Conservation (phyloP, 139 green algal genomes). For the Coelastrella sp. region DNA sequence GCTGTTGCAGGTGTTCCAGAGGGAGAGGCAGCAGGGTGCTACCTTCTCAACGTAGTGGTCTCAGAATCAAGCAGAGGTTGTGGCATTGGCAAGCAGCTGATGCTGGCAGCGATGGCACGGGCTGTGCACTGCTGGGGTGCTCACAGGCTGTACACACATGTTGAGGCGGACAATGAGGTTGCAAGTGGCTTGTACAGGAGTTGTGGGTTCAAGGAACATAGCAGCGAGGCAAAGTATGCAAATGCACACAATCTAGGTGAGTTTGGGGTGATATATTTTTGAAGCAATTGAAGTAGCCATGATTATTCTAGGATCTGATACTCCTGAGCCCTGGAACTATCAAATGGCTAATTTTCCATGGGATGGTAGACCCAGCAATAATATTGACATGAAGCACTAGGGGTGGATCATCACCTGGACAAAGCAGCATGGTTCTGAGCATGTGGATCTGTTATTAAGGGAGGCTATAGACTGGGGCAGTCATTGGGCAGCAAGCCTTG, state of each 20-base stretch:
- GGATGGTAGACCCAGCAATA: background rate
- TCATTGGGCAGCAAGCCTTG: background rate
- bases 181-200: conserved; percentile 52
- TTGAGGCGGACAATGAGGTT: conserved; percentile 66
- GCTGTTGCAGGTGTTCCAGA: conserved; percentile 18
- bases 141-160: conserved; percentile 65
- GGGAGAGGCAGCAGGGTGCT: conserved; percentile 51
- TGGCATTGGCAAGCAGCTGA: conserved; percentile 61
- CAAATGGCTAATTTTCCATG: background rate
- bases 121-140: conserved; percentile 53
- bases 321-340: background rate
- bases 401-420: no score
- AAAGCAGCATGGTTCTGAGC: no score
- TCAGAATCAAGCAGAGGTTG: conserved; percentile 53
- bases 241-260: conserved; percentile 17
- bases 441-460: no score
- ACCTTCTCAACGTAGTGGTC: conserved; percentile 74
- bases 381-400: background rate
- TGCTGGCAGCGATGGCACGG: conserved; percentile 60
- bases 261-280: background rate
- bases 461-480: no score
- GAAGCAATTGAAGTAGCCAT: background rate
- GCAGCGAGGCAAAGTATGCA: background rate
- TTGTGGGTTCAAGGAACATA: conserved; percentile 61
- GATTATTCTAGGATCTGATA: background rate